Conservation (phyloP, 2,329 filamentous ascomycete species). For the Aspergillus eucalypticola region DNA sequence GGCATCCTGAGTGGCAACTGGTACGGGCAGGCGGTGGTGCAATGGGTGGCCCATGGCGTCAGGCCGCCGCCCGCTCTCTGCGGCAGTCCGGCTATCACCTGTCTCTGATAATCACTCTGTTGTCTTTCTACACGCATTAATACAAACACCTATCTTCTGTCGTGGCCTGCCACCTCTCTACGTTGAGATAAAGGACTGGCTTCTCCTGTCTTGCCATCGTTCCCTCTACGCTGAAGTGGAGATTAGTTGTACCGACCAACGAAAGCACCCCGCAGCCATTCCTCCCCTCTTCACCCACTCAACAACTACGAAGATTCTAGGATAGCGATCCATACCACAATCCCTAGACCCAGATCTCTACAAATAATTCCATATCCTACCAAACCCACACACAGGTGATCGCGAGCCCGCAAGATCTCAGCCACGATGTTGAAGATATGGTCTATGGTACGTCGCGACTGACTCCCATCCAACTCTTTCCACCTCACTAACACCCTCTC, state of each 20-base stretch:
- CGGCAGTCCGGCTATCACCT: conserved; percentile 1
- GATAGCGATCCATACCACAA: too few species aligned
- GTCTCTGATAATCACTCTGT: background rate
- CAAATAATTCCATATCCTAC: background rate
- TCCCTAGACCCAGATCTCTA: background rate
- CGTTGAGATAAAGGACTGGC: too few species aligned
- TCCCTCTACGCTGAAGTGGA: background rate
- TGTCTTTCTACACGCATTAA: background rate
- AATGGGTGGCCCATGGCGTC: conserved; percentile 13
- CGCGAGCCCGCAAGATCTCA: conserved; percentile 16
- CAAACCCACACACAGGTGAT: background rate
- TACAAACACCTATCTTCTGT: background rate
- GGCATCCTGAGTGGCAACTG: conserved; percentile 5
- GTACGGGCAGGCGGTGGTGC: background rate
- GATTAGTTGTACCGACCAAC: background rate
- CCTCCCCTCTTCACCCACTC: background rate
- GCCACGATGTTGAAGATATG: conserved; percentile 95
- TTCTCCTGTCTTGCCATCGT: too few species aligned
- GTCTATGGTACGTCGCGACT: conserved; percentile 74
- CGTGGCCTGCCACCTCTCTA: background rate
- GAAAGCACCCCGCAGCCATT: conserved; percentile 4
- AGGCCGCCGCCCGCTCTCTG: conserved; percentile 15
- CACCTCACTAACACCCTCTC: background rate
- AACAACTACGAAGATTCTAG: too few species aligned
- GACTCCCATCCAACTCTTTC: background rate